Conservation (phyloP, 1,284 basidiomycete genomes). For the Vanrija sp. region DNA sequence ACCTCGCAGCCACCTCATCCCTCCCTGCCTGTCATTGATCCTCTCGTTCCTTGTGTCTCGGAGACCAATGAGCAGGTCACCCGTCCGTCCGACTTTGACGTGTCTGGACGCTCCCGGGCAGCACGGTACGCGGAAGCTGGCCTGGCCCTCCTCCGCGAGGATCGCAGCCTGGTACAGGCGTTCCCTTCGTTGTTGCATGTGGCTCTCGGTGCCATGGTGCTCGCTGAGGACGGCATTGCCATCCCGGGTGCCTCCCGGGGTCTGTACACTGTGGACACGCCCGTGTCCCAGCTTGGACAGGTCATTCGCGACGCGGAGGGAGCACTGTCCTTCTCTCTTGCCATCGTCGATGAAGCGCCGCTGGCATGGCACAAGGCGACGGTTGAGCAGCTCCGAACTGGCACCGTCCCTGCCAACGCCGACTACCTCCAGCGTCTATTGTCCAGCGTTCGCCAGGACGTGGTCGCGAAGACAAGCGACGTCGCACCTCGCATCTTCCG, state of each 20-base stretch:
- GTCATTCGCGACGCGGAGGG: constrained; percentile 59
- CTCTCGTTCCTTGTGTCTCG: constrained; percentile 43
- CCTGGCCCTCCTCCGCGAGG: constrained; percentile 58
- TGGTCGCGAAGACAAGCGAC: constrained; percentile 25
- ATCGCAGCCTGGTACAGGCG: constrained; percentile 59
- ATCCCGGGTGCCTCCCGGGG: constrained; percentile 55
- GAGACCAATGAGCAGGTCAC: constrained; percentile 2
- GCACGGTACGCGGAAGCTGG: constrained; percentile 63
- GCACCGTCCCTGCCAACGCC: constrained; percentile 6
- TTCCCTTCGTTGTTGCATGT: constrained; percentile 24
- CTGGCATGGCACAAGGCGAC: constrained; percentile 55
- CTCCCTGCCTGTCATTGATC: constrained; percentile 62
- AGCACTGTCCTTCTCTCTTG: constrained; percentile 65
- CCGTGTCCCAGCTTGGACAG: constrained; percentile 50
- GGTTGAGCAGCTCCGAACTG: constrained; percentile 44
- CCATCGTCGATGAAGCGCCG: constrained; percentile 50
- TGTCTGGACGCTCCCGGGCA: constrained; percentile 52
- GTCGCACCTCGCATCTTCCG: constrained; percentile 59
- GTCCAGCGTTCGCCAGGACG: constrained; percentile 2
- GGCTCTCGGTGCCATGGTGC: constrained; percentile 38
- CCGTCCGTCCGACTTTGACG: constrained; percentile 48
- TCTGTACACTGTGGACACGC: constrained; percentile 53
- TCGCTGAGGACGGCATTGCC: constrained; percentile 52
- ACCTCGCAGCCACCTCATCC: constrained; percentile 54
- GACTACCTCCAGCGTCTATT: constrained; percentile 39